phyloP scores from a whole-genome alignment of 495 filamentous ascomycete species.

The Podospora tetraspora region DNA sequence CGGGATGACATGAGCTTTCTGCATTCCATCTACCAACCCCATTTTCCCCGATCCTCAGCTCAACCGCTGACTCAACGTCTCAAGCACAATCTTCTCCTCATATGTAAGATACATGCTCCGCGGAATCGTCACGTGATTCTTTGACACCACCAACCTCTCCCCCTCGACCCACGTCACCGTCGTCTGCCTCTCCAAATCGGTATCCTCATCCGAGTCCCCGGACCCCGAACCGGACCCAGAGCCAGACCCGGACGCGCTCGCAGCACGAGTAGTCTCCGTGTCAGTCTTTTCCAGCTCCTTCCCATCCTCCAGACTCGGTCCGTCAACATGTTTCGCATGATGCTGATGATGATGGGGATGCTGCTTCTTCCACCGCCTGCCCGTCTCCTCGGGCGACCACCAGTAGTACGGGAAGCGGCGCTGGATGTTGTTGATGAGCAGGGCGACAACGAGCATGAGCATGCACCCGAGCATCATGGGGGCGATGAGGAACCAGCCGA shows the following conservation, averaged over 20 bases:
- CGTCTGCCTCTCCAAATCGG: slow-evolving; percentile 1
- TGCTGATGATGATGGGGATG: neutral
- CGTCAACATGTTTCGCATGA: neutral
- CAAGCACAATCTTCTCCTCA: slow-evolving; percentile 40
- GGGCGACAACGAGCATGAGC: slow-evolving; percentile 61
- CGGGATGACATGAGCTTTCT: neutral
- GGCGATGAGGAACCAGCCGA: slow-evolving; percentile 72
- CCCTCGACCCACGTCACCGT: slow-evolving; percentile 12
- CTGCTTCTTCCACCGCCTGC: slow-evolving; percentile 24
- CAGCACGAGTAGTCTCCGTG: neutral
- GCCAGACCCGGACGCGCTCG: neutral
- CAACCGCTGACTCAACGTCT: slow-evolving; percentile 35
- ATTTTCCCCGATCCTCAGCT: neutral
- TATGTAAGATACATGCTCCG: slow-evolving; percentile 32
- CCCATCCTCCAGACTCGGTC: neutral
- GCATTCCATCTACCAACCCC: neutral
- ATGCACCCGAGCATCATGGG: slow-evolving; percentile 59
- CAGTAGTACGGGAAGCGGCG: slow-evolving; percentile 75
- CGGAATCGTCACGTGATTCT: slow-evolving; percentile 31
- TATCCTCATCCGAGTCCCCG: neutral
- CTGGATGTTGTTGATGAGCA: slow-evolving; percentile 72
- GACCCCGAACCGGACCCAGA: neutral
- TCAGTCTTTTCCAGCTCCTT: slow-evolving; percentile 4
- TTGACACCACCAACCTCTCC: slow-evolving; percentile 28
- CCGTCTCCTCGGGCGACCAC: slow-evolving; percentile 54